Conservation (phyloP, 2,329 filamentous ascomycete genomes). For the Pseudogymnoascus sp. region DNA sequence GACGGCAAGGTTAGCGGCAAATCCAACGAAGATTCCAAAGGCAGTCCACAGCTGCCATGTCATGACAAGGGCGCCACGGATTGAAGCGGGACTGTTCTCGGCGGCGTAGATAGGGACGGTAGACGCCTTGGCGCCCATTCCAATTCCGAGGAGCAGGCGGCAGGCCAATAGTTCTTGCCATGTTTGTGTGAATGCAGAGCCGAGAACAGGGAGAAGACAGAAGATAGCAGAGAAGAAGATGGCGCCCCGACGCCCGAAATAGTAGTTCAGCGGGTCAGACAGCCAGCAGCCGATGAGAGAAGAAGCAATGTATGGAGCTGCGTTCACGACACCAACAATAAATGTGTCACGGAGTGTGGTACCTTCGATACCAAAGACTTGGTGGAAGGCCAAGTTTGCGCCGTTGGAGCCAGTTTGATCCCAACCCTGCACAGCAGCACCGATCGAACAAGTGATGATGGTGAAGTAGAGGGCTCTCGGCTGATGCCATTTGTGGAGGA, state of each 20-base stretch:
- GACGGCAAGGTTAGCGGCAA: constrained; percentile 52
- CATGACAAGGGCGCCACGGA: constrained; percentile 73
- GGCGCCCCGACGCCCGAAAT: constrained; percentile 57
- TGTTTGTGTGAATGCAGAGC: constrained; percentile 61
- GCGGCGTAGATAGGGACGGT: constrained; percentile 70
- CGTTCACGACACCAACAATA: constrained; percentile 61
- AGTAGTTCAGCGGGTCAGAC: constrained; percentile 56
- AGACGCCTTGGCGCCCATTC: constrained; percentile 65
- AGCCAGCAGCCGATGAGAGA: constrained; percentile 56
- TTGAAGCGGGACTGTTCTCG: constrained; percentile 61
- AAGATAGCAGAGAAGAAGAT: constrained; percentile 71
- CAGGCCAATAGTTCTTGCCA: constrained; percentile 67
- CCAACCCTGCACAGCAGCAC: constrained; percentile 50
- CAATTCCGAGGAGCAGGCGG: constrained; percentile 67
- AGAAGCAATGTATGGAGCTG: constrained; percentile 44
- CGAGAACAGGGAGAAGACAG: constrained; percentile 62
- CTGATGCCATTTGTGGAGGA: constrained; percentile 58
- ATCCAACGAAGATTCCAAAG: constrained; percentile 56
- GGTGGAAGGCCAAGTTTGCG: constrained; percentile 33
- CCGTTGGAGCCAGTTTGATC: constrained; percentile 48
- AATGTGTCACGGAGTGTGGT: constrained; percentile 32
- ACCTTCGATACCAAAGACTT: constrained; percentile 43
- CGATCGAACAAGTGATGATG: constrained; percentile 60
- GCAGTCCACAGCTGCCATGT: constrained; percentile 69
- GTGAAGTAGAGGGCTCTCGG: constrained; percentile 57